A percentile compares a stretch with the other conserved stretches of the same genome.
Conservation (phyloP, 371 early-diverging fungal genomes). For the Haplosporangium sp. region DNA sequence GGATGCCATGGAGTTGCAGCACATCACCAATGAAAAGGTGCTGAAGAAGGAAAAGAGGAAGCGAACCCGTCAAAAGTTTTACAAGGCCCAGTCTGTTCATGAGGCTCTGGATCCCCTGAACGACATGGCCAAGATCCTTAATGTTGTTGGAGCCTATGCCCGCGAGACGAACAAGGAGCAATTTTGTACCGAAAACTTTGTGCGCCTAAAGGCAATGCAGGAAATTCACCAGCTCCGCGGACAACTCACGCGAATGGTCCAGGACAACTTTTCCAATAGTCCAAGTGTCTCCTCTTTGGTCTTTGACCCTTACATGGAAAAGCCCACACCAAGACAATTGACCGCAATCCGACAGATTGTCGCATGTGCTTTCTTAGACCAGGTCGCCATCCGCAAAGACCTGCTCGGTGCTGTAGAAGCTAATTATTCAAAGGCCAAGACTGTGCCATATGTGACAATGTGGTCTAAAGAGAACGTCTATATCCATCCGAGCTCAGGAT, state of each 20-base stretch:
- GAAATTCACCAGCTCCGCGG: constrained; percentile 90
- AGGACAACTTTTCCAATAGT: constrained; percentile 68
- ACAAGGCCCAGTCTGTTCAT: constrained; percentile 62
- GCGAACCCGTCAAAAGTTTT: constrained; percentile 63
- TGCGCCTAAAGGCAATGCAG: constrained; percentile 92
- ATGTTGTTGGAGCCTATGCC: constrained; percentile 90
- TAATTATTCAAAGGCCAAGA: constrained; percentile 59
- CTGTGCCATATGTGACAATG: constrained; percentile 82
- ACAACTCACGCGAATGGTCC: constrained; percentile 87
- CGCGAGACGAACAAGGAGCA: constrained; percentile 79
- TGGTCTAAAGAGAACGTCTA: constrained; percentile 79
- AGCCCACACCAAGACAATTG: constrained; percentile 76
- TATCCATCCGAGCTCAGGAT: constrained; percentile 79
- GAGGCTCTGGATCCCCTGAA: constrained; percentile 82
- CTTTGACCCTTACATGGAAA: constrained; percentile 73
- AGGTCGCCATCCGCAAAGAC: constrained; percentile 85
- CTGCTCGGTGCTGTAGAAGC: constrained; percentile 71
- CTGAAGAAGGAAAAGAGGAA: constrained; percentile 62
- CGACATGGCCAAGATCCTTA: constrained; percentile 85
- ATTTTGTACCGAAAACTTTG: constrained; percentile 85
- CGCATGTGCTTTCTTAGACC: constrained; percentile 91
- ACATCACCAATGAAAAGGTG: constrained; percentile 59
- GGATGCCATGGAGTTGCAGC: constrained; percentile 55
- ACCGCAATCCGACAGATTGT: constrained; percentile 87
- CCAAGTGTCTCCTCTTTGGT: constrained; percentile 31